Base-by-base conservation (phyloP, 495 filamentous ascomycete genomes). In the Penicillium turbatum region DNA sequence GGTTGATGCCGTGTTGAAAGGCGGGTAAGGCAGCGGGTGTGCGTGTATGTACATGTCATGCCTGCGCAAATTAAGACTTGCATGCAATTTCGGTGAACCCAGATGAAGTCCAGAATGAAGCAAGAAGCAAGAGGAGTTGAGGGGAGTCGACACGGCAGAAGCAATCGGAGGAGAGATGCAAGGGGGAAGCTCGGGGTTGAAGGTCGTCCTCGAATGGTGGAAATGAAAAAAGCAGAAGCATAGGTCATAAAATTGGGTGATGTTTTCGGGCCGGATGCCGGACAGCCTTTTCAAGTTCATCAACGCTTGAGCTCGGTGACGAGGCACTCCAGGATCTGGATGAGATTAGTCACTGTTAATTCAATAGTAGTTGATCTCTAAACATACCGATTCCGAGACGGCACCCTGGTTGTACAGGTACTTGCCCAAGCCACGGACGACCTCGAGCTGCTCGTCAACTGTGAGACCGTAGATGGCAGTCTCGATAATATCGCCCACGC, bases 351-450 rank as follows among this genome's bases (percentile, higher is more conserved):
- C 41, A 46, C 6, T 24, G 39, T 9, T 30, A 17, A 15, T 19
- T 37, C 11, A 41, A n/a, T 27, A 49, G 7, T 17, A 47, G 9
- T 6, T 27, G 27, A 16, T 37, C 12, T 32, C 12, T 32, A 36
- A 34, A 71, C 77, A 61, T 63, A 89, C 84, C 69, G 79, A 77
- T 42, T 83, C 78, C 34, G 79, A 72, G 42, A 90, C 75, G 3
- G 80, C 75, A 6, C 89, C 90, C 67, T 96, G 91, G 62, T 95
- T 95, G 54, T 84, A 85, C 43, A 97, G 72, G 72, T 96, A 91
- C 67, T 88, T 92, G 62, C 82, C 78, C 56, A 99, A 71, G 0
- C 89, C 85, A 60, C 82, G 86, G 2, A 97, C 82, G 36, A 99
- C 82, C 65, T 96, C 90, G 47, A 95, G 73, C 70, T 97, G 90